Conservation (phyloP, 2,329 filamentous ascomycete genomes). For the Lojkania enalia region DNA sequence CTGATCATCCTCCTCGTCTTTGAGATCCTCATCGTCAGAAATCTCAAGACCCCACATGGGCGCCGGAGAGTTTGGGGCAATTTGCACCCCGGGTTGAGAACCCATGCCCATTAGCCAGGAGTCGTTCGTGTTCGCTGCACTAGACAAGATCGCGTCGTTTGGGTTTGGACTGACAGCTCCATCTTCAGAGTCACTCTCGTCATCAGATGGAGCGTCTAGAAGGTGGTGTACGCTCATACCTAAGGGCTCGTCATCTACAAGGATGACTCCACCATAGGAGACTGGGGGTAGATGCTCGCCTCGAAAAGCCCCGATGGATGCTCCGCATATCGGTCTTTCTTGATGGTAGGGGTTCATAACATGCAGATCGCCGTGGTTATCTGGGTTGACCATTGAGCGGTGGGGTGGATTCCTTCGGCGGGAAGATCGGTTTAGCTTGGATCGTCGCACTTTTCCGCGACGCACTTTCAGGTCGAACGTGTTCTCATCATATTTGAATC, state of each 20-base stretch:
- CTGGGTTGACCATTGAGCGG: slow-evolving; percentile 46
- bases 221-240: slow-evolving; percentile 98
- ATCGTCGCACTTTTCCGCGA: slow-evolving; percentile 68
- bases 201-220: slow-evolving; percentile 68
- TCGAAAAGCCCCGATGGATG: slow-evolving; percentile 89
- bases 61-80: slow-evolving; percentile 30
- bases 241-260: slow-evolving; percentile 81
- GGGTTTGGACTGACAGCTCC: slow-evolving; percentile 33
- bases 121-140: slow-evolving; percentile 36
- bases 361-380: slow-evolving; percentile 42
- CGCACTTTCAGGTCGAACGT: slow-evolving; percentile 72
- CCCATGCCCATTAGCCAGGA: slow-evolving; percentile 45
- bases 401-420: slow-evolving; percentile 39
- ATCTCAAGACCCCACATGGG: slow-evolving; percentile 52
- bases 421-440: slow-evolving; percentile 52
- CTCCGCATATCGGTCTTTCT: slow-evolving; percentile 76
- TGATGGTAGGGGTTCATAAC: slow-evolving; percentile 76
- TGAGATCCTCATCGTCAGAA: slow-evolving; percentile 57
- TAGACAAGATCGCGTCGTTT: slow-evolving; percentile 47
- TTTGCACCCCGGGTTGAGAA: slow-evolving; percentile 37
- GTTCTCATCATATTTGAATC: slow-evolving; percentile 68
- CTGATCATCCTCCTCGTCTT: slow-evolving; percentile 44
- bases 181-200: slow-evolving; percentile 52
- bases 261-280: slow-evolving; percentile 83
- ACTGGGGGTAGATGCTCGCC: slow-evolving; percentile 86